These are phyloP conservation scores for Suillus tomentosus DNA, from an alignment of 768 basidiomycete species.

Conservation along the genomic window DNA sequence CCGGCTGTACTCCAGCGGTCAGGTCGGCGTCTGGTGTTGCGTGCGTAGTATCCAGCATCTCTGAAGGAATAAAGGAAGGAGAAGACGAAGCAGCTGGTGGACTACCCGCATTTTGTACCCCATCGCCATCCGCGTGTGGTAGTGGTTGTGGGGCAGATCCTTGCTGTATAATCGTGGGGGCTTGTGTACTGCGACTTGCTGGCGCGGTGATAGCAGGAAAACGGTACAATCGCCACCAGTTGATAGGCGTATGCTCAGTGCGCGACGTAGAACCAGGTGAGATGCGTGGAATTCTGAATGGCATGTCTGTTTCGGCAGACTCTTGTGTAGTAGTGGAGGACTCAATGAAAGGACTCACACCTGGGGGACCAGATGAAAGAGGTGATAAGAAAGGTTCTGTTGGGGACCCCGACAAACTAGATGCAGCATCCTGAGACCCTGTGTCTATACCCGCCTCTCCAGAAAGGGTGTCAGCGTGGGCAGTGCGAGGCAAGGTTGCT, in stretches of 20 bases:
- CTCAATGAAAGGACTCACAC: background rate
- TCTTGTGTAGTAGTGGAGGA: conserved; percentile 3
- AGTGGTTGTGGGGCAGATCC: conserved; percentile 12
- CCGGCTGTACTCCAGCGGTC: conserved; percentile 7
- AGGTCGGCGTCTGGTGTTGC: conserved; percentile 9
- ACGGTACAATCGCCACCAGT: conserved; percentile 85
- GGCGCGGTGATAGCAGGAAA: conserved; percentile 68
- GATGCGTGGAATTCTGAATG: conserved; percentile 31
- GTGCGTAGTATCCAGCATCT: conserved; percentile 22
- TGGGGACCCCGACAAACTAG: background rate
- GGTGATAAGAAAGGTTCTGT: background rate
- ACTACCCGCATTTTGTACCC: conserved; percentile 25
- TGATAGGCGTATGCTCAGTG: conserved; percentile 49
- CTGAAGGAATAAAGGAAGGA: conserved; percentile 18
- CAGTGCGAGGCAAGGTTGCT: conserved; percentile 8
- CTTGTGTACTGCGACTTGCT: conserved; percentile 24
- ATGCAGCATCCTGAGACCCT: conserved; percentile 7
- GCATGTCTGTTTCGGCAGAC: conserved; percentile 25
- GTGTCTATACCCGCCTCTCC: conserved; percentile 2
- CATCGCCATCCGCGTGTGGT: conserved; percentile 18
- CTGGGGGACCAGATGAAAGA: conserved; percentile 10
- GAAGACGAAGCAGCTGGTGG: conserved; percentile 11
- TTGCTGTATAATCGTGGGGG: conserved; percentile 14
- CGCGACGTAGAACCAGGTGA: conserved; percentile 33
- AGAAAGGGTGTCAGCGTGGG: conserved; percentile 10